Conservation (phyloP, 306 rosid species). For the Prunus mongolica region DNA sequence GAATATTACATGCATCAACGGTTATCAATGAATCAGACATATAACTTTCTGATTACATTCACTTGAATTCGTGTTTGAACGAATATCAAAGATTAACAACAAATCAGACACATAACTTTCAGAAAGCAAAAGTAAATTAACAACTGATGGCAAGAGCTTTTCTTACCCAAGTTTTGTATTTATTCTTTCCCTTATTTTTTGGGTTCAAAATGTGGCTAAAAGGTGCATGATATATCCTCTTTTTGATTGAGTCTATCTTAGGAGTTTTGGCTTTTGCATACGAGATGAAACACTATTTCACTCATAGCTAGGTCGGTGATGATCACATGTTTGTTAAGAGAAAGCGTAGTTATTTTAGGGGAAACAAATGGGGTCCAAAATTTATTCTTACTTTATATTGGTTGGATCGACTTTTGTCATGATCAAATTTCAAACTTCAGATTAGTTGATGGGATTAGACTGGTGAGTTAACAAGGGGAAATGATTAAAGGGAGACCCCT, state of each 20-base stretch:
- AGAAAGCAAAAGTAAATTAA: too few species aligned
- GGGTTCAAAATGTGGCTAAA: too few species aligned
- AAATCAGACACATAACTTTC: too few species aligned
- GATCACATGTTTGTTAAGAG: not conserved
- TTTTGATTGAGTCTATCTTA: too few species aligned
- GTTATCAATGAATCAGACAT: not conserved
- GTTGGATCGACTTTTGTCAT: not conserved
- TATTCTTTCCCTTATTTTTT: too few species aligned
- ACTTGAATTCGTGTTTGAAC: not conserved
- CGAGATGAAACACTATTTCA: not conserved
- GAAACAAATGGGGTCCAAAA: not conserved
- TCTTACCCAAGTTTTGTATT: too few species aligned
- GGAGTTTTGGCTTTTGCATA: not conserved
- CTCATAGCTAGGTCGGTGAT: not conserved
- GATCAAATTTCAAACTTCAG: not conserved
- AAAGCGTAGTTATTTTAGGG: not conserved
- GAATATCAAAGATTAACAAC: not conserved
- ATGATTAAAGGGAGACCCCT: not conserved
- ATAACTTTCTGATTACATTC: not conserved
- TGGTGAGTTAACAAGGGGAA: not conserved
- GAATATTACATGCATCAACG: not conserved
- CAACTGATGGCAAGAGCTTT: too few species aligned
- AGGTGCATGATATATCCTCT: too few species aligned
- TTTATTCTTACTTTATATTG: not conserved
- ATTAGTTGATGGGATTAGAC: not conserved